Percentiles rank a stretch among this genome's conserved stretches.
Conservation (phyloP, 2,329 filamentous ascomycete species). For the Alternaria angustiovoidea region DNA sequence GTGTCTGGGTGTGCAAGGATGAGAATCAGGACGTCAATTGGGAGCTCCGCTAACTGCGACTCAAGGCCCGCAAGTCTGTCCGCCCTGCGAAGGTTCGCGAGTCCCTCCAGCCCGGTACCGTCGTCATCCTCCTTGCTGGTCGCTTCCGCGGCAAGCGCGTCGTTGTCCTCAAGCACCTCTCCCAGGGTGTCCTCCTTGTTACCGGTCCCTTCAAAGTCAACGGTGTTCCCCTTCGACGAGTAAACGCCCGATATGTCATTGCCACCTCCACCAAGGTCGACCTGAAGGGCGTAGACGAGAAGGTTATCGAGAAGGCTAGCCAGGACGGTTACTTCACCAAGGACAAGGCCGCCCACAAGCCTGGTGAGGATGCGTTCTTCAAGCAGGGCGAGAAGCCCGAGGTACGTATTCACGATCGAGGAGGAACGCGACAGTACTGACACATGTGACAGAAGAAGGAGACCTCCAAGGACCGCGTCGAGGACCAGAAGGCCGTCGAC, state of each 20-base stretch:
- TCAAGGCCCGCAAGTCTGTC: constrained; percentile 90
- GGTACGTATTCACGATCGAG: constrained; percentile 65
- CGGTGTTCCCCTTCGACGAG: constrained; percentile 93
- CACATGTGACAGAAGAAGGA: constrained; percentile 82
- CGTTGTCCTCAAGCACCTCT: constrained; percentile 96
- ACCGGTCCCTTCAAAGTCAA: constrained; percentile 99
- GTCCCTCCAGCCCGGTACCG: constrained; percentile 90
- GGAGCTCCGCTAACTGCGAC: constrained; percentile 39
- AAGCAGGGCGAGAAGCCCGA: constrained; percentile 98
- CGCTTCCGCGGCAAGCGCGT: constrained; percentile 99
- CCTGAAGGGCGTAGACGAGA: constrained; percentile 79
- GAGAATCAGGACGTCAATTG: constrained; percentile 12
- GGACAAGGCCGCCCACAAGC: constrained; percentile 95
- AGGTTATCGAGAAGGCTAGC: constrained; percentile 79
- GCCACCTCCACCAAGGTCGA: constrained; percentile 87
- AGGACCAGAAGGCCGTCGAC: constrained; percentile 98
- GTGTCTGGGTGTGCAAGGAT: constrained; percentile 5
- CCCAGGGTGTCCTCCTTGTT: constrained; percentile 97
- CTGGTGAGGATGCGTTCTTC: constrained; percentile 98
- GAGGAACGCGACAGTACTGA: constrained; percentile 21
- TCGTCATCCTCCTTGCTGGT: constrained; percentile 98
- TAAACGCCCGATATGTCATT: constrained; percentile 94
- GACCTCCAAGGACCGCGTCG: constrained; percentile 87
- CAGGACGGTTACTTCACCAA: constrained; percentile 90
- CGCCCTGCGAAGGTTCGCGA: constrained; percentile 86